A percentile compares a stretch with the other conserved stretches of the same genome.
These are phyloP conservation scores for Lactifluus rugatus DNA, from an alignment of 768 basidiomycete species.

Conservation along the genomic window DNA sequence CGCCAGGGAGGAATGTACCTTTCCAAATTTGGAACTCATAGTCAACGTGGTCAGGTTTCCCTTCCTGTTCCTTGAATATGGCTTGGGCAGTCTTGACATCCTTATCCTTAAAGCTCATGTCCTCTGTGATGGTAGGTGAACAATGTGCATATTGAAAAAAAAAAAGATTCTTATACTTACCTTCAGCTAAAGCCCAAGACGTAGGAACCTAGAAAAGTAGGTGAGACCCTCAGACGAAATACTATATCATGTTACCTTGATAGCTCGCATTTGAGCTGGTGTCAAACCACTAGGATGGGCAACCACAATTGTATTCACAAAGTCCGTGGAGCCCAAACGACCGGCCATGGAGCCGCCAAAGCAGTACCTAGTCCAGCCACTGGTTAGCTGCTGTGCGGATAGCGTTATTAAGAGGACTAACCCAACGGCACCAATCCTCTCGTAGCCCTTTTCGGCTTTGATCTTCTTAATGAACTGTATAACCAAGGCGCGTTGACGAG, in stretches of 20 bases:
- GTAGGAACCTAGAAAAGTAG: conserved; percentile 6
- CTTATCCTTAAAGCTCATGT: conserved; percentile 23
- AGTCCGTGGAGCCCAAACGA: conserved; percentile 25
- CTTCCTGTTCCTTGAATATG: conserved; percentile 26
- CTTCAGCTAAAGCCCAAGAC: conserved; percentile 33
- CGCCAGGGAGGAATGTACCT: conserved; percentile 20
- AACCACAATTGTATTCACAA: conserved; percentile 32
- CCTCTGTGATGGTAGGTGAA: conserved; percentile 24
- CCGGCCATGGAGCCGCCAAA: conserved; percentile 29
- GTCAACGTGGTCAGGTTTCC: conserved; percentile 24
- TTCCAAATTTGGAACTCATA: conserved; percentile 32
- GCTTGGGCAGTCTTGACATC: conserved; percentile 26
- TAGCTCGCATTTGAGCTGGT: conserved; percentile 28
- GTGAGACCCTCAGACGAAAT: conserved; percentile 19
- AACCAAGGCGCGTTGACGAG: not conserved
- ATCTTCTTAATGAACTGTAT: conserved; percentile 31
- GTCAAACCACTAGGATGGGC: conserved; percentile 32
- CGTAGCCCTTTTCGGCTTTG: conserved; percentile 31
- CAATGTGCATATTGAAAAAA: not conserved
- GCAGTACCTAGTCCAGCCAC: conserved; percentile 27
- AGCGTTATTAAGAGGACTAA: conserved; percentile 19
- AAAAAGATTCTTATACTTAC: conserved; percentile 16
- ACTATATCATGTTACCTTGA: conserved; percentile 23
- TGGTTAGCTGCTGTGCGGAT: not conserved
- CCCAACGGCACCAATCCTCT: conserved; percentile 36